phyloP scores from a whole-genome alignment of 2,329 filamentous ascomycete genomes.

The Colletotrichum simmondsii region DNA sequence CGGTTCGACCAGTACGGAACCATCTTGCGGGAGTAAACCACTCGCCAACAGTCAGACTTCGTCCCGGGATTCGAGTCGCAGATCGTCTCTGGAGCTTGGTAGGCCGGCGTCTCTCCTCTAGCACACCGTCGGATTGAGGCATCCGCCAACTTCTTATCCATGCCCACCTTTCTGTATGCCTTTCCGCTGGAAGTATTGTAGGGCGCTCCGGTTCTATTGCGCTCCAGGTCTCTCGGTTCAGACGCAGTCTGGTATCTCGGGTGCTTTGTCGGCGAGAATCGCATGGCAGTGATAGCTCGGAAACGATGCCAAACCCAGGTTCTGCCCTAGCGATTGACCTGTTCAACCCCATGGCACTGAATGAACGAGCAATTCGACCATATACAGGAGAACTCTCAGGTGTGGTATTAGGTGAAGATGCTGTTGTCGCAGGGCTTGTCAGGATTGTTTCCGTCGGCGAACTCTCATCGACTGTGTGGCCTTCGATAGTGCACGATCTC shows the following conservation, averaged over 20 bases:
- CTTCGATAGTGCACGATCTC: not conserved
- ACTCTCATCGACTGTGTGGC: not conserved
- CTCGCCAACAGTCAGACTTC: not conserved
- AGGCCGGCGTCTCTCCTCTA: not conserved
- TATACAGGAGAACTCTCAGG: not conserved
- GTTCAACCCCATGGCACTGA: not conserved
- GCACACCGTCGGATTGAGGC: not conserved
- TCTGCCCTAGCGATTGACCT: not conserved
- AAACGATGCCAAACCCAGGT: not conserved
- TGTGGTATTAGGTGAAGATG: not conserved
- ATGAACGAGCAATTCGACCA: not conserved
- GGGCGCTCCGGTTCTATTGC: not conserved
- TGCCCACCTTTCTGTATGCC: not conserved
- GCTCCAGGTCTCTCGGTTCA: not conserved
- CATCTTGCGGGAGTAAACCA: not conserved
- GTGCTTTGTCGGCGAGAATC: not conserved
- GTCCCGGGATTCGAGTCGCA: not conserved
- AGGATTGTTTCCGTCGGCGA: not conserved
- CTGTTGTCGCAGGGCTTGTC: not conserved
- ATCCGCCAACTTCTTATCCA: not conserved
- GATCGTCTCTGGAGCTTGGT: not conserved
- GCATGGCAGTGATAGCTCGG: not conserved
- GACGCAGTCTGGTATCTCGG: not conserved
- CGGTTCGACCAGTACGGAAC: not conserved
- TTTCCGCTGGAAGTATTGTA: not conserved